Percentiles rank a stretch among this genome's conserved stretches.
Evolutionary conservation across 495 filamentous ascomycete species (phyloP).

Genomic region (Wilcoxina mikolae): DNA sequence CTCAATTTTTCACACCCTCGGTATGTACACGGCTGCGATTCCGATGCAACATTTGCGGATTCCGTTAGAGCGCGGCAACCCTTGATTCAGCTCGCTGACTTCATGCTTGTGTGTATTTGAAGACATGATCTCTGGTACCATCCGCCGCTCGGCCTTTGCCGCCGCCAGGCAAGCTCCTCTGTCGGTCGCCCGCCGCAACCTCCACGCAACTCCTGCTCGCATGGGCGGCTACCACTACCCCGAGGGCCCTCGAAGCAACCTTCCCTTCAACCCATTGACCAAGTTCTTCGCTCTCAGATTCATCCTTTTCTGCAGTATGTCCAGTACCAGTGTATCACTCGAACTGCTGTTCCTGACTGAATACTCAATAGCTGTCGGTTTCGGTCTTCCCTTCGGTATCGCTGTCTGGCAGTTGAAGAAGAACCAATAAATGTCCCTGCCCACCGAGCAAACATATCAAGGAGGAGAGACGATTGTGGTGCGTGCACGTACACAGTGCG

Average conservation of each 20-base stretch:
- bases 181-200: constrained; percentile 73
- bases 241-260: constrained; percentile 83
- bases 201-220: constrained; percentile 78
- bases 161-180: constrained; percentile 42
- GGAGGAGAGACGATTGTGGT: neutral
- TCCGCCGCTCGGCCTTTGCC: constrained; percentile 43
- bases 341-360: neutral
- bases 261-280: constrained; percentile 91
- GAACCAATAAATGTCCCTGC: constrained; percentile 13
- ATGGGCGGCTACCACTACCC: constrained; percentile 92
- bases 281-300: constrained; percentile 68
- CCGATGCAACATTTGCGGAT: neutral
- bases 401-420: constrained; percentile 36
- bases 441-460: neutral
- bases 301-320: constrained; percentile 64
- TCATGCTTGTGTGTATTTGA: neutral
- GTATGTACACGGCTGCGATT: neutral
- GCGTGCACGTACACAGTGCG: neutral
- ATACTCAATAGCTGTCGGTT: constrained; percentile 46
- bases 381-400: constrained; percentile 67
- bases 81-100: neutral
- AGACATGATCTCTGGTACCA: constrained; percentile 64
- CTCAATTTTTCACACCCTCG: neutral
- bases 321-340: neutral
- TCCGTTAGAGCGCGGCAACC: neutral